Conservation (phyloP, 805 yeast genomes). For the Metahyphopichia silvanorum region DNA sequence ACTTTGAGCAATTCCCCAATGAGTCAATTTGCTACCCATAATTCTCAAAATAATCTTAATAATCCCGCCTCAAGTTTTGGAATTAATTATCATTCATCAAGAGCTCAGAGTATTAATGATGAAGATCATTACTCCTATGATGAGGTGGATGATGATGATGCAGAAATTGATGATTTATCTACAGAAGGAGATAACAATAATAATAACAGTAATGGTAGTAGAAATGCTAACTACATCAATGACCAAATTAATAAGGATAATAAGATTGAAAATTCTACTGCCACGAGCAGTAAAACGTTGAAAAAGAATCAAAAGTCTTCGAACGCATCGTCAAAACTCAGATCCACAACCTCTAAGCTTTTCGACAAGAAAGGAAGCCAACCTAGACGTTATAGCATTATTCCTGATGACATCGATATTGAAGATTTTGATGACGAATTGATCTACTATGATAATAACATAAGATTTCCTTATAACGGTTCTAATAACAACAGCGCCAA, state of each 20-base stretch:
- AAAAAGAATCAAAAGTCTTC: constrained; percentile 28
- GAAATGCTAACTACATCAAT: constrained; percentile 2
- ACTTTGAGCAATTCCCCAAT: constrained; percentile 1
- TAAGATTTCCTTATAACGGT: constrained; percentile 33
- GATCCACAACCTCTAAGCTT: constrained; percentile 69
- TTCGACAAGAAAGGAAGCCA: constrained; percentile 73
- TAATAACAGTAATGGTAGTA: constrained; percentile 1
- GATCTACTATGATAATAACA: constrained; percentile 41
- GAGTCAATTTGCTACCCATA: not conserved
- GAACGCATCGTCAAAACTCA: constrained; percentile 40
- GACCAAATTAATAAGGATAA: not conserved
- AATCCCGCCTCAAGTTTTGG: constrained; percentile 1
- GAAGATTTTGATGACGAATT: constrained; percentile 55
- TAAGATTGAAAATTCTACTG: constrained; percentile 2
- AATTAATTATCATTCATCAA: not conserved
- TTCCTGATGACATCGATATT: constrained; percentile 57
- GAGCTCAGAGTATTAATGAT: constrained; percentile 4
- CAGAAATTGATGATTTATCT: constrained; percentile 21
- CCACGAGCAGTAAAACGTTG: constrained; percentile 17
- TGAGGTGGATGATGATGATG: constrained; percentile 23
- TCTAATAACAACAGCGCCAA: constrained; percentile 14
- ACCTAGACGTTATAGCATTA: constrained; percentile 69
- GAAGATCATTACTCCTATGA: constrained; percentile 13
- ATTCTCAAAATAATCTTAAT: not conserved
- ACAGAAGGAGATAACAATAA: constrained; percentile 22